Base-by-base conservation (phyloP, 345 rosid genomes). In the Citrus sinensis region DNA sequence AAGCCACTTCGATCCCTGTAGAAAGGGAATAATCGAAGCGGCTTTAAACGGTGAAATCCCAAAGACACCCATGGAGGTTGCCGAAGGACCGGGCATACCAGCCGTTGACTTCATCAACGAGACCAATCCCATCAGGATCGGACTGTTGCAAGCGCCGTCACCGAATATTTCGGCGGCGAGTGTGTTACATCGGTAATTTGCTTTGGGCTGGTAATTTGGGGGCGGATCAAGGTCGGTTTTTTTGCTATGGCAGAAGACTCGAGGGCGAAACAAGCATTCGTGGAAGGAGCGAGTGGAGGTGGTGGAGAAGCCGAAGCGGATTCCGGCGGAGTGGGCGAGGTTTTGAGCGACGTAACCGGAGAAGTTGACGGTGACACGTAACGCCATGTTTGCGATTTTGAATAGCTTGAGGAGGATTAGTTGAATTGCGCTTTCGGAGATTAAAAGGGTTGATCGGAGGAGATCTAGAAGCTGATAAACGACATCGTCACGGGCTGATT, bases 1-100 rank as follows among this genome's bases (percentile, higher is more conserved):
- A 65, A 92, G 87, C 99, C 98, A 88, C 88, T 86, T 91, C 19
- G 94, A 90, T 2, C 90, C 96, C 60, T 86, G 92, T 67, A 91
- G 70, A 30, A 92, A 90, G 13, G 96, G 90, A 3, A 92, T 86
- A 7, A 91, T 87, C 86, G 94, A 89, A 73, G 89, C 68, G 35
- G 92, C 77, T 79, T 88, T 91, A 37, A 89, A 65, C 0, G 97
- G 90, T 0, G 94, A 87, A 74, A 95, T 83, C 54, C 94, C 93
- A 0, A 83, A 75, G 63, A 70, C 69, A 17, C 82, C 88, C 75
- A 78, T 69, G 16, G 80, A 70, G 0, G 75, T 32, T 11, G 71
- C 42, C 0, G 90, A 58, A 6, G 84, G 55, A 70, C 68, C 81
- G 22, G 91, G 78, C 79, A 83, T 59, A 35, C 81, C 63, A 20